Percentiles rank a stretch among this genome's conserved stretches.
These are phyloP conservation scores for Cryptococcus deneoformans DNA, from an alignment of 1,284 basidiomycete species.

Conservation along the genomic window DNA sequence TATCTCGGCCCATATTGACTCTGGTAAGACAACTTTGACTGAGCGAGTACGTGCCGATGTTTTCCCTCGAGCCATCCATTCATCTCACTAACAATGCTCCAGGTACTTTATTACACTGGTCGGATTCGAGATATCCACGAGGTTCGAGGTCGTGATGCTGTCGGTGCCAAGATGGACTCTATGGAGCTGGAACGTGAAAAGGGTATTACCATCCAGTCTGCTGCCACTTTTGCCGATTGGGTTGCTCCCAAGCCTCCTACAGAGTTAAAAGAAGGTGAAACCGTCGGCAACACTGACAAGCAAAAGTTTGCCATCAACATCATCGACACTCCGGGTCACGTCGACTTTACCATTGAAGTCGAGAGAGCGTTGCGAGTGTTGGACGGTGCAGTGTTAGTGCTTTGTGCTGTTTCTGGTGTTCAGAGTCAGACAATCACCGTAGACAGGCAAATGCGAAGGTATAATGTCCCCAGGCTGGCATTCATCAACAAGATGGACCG, in stretches of 20 bases:
- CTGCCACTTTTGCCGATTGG: conserved; percentile 99
- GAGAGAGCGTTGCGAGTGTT: conserved; percentile 94
- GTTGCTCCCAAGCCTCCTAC: conserved; percentile 57
- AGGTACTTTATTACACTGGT: conserved; percentile 85
- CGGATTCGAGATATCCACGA: conserved; percentile 96
- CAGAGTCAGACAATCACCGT: conserved; percentile 91
- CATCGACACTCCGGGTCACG: conserved; percentile 98
- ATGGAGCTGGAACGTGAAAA: conserved; percentile 99
- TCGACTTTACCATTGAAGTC: conserved; percentile 99
- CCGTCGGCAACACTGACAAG: conserved; percentile 56
- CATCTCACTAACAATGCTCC: background rate
- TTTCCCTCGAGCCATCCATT: no score
- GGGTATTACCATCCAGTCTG: conserved; percentile 98
- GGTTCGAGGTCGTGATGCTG: conserved; percentile 90
- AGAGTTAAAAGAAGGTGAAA: conserved; percentile 41
- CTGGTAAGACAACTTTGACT: conserved; percentile 98
- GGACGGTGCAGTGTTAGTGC: conserved; percentile 93
- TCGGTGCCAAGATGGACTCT: conserved; percentile 99
- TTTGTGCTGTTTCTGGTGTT: conserved; percentile 96
- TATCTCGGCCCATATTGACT: conserved; percentile 86
- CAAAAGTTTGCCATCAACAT: conserved; percentile 95
- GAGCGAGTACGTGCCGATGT: conserved; percentile 64
- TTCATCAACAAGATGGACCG: conserved; percentile 99
- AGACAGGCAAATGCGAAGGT: conserved; percentile 97
- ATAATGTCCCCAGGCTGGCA: conserved; percentile 90